Evolutionary conservation across 2,329 filamentous ascomycete genomes (phyloP).

Genomic region (Cladobotryum protrusum): DNA sequence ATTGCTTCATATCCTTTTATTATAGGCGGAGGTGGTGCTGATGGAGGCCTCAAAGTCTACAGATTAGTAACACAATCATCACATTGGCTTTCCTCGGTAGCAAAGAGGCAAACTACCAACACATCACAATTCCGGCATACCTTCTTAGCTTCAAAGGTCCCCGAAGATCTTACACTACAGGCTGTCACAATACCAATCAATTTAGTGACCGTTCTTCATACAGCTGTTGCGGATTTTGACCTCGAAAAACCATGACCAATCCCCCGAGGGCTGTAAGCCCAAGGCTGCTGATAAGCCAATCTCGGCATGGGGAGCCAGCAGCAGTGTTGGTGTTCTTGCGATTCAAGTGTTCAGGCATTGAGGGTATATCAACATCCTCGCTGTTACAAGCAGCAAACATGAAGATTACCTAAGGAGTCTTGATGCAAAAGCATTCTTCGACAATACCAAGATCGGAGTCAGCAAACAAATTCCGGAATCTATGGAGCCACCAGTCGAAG

Average conservation of each 20-base stretch:
- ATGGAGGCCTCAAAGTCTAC: slow-evolving; percentile 33
- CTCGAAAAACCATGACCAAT: slow-evolving; percentile 53
- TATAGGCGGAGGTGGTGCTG: slow-evolving; percentile 43
- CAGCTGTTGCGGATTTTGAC: slow-evolving; percentile 41
- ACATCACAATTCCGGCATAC: slow-evolving; percentile 45
- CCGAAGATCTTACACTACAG: slow-evolving; percentile 34
- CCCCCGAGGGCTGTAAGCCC: slow-evolving; percentile 33
- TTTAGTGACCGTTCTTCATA: slow-evolving; percentile 54
- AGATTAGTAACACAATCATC: slow-evolving; percentile 49
- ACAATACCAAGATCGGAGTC: slow-evolving; percentile 36
- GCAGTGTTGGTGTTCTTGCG: slow-evolving; percentile 45
- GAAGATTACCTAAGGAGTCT: slow-evolving; percentile 37
- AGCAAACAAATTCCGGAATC: slow-evolving; percentile 28
- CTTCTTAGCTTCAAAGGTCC: slow-evolving; percentile 42
- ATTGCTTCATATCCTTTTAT: slow-evolving; percentile 42
- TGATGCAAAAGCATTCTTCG: slow-evolving; percentile 41
- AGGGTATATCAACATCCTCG: slow-evolving; percentile 46
- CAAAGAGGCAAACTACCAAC: slow-evolving; percentile 49
- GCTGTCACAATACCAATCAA: slow-evolving; percentile 52
- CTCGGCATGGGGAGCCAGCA: slow-evolving; percentile 47
- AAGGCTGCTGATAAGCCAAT: slow-evolving; percentile 32
- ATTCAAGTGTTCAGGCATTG: slow-evolving; percentile 47
- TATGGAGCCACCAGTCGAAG: background rate
- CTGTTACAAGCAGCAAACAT: slow-evolving; percentile 39
- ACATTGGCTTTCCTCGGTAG: slow-evolving; percentile 44